Percentiles rank a stretch among this genome's conserved stretches.
Conservation (phyloP, 2,329 filamentous ascomycete genomes). For the Coleophoma cylindrospora region DNA sequence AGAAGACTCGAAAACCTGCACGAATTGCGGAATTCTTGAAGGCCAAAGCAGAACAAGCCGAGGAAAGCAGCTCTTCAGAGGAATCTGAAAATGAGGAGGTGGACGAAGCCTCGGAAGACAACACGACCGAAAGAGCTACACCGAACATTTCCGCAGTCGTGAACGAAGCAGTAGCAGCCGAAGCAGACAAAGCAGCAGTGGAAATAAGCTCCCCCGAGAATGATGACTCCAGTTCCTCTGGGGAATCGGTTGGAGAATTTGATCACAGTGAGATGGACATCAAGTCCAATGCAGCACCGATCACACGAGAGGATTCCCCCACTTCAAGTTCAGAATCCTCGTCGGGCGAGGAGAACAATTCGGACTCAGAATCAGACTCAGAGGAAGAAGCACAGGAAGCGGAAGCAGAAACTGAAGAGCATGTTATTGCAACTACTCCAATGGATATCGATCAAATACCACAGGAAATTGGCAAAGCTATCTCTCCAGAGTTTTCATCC, state of each 20-base stretch:
- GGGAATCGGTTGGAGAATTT: not conserved
- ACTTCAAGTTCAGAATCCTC: conserved; percentile 16
- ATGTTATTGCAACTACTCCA: not conserved
- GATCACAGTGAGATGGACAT: not conserved
- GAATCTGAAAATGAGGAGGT: conserved; percentile 9
- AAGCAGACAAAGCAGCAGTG: no score
- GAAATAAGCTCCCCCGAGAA: no score
- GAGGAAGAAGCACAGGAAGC: conserved; percentile 10
- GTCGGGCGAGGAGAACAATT: conserved; percentile 5
- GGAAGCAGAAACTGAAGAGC: not conserved
- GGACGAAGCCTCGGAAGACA: no score
- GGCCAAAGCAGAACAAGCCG: conserved; percentile 1
- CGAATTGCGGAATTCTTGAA: not conserved
- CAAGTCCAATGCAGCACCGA: not conserved
- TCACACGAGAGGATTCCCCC: conserved; percentile 7
- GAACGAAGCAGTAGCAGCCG: no score
- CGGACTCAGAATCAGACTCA: conserved; percentile 7
- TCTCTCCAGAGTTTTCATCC: conserved; percentile 1
- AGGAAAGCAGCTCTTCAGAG: conserved; percentile 19
- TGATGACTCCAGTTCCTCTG: no score
- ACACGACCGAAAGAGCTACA: no score
- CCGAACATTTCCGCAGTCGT: no score
- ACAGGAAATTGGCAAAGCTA: no score
- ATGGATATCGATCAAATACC: no score
- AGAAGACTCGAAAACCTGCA: conserved; percentile 17